Conservation (phyloP, 1,139 yeast genomes). For the Hemisphaericaspora xylanilytica region DNA sequence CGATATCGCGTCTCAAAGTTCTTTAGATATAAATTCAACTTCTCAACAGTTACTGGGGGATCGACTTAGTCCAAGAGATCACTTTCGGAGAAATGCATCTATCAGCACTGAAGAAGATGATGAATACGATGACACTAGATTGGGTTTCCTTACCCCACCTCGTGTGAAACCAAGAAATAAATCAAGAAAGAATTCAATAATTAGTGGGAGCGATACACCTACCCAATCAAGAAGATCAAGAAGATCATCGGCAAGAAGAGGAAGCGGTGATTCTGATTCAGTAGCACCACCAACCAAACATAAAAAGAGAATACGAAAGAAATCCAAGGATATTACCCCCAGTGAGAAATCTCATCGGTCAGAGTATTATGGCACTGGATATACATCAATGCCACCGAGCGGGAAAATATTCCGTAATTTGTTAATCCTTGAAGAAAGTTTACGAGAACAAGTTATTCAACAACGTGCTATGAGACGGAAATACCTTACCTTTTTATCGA, state of each 20-base stretch:
- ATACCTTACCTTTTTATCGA: slow-evolving; percentile 67
- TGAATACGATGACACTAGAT: slow-evolving; percentile 9
- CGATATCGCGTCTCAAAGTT: slow-evolving; percentile 35
- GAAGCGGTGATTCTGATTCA: slow-evolving; percentile 15
- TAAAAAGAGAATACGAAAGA: slow-evolving; percentile 29
- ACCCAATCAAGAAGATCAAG: slow-evolving; percentile 1
- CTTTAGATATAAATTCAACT: slow-evolving; percentile 20
- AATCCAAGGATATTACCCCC: slow-evolving; percentile 19
- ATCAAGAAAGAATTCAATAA: slow-evolving; percentile 3
- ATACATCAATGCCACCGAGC: slow-evolving; percentile 52
- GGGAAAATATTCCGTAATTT: slow-evolving; percentile 78
- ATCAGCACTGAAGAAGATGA: slow-evolving; percentile 13
- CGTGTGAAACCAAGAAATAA: slow-evolving; percentile 4
- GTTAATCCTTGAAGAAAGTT: slow-evolving; percentile 77
- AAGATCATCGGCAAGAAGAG: slow-evolving; percentile 12
- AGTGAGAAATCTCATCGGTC: slow-evolving; percentile 34
- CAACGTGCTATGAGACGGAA: slow-evolving; percentile 69
- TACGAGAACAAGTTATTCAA: slow-evolving; percentile 75
- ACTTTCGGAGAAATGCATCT: background rate
- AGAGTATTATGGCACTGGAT: slow-evolving; percentile 35
- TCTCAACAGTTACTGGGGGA: background rate
- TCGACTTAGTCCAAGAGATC: background rate
- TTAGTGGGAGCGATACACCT: background rate
- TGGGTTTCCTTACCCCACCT: background rate
- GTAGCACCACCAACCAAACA: slow-evolving; percentile 25